These are phyloP conservation scores for Colletotrichum melonis DNA, from an alignment of 2,329 filamentous ascomycete species.

Conservation along the genomic window DNA sequence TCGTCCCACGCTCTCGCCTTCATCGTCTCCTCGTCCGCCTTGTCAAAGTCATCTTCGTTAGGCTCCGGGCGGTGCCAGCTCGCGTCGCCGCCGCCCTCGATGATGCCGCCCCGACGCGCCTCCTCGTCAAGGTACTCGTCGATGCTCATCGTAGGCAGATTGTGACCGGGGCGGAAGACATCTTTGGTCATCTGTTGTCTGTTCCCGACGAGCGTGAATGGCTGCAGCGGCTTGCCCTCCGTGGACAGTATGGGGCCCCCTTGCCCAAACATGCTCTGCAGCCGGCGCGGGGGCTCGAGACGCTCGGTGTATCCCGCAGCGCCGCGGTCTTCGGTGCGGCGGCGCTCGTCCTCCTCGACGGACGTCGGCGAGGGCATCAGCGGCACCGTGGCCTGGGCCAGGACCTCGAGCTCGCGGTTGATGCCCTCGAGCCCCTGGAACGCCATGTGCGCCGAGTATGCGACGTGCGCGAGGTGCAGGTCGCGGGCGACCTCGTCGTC, in stretches of 20 bases:
- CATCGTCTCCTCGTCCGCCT: constrained; percentile 88
- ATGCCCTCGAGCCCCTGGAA: constrained; percentile 91
- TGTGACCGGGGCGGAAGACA: constrained; percentile 92
- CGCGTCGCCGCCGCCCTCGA: constrained; percentile 88
- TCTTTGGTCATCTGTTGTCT: constrained; percentile 80
- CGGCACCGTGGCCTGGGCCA: constrained; percentile 76
- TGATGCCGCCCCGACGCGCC: constrained; percentile 83
- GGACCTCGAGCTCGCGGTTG: constrained; percentile 84
- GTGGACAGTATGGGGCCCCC: constrained; percentile 79
- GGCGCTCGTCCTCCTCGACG: constrained; percentile 59
- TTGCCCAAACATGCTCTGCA: constrained; percentile 58
- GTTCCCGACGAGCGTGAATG: constrained; percentile 86
- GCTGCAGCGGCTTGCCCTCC: constrained; percentile 86
- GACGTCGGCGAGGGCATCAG: constrained; percentile 55
- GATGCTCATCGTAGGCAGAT: constrained; percentile 95
- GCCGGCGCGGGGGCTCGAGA: constrained; percentile 73
- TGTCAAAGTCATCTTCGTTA: constrained; percentile 92
- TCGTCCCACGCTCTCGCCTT: constrained; percentile 98
- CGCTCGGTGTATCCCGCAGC: constrained; percentile 75
- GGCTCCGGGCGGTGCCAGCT: constrained; percentile 75
- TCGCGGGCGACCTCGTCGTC: constrained; percentile 89
- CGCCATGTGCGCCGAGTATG: constrained; percentile 79
- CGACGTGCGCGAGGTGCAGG: constrained; percentile 80
- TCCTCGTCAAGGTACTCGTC: constrained; percentile 98
- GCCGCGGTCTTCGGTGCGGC: constrained; percentile 44